phyloP scores from a whole-genome alignment of 129 eudicot genomes.

The Sambucus nigra region DNA sequence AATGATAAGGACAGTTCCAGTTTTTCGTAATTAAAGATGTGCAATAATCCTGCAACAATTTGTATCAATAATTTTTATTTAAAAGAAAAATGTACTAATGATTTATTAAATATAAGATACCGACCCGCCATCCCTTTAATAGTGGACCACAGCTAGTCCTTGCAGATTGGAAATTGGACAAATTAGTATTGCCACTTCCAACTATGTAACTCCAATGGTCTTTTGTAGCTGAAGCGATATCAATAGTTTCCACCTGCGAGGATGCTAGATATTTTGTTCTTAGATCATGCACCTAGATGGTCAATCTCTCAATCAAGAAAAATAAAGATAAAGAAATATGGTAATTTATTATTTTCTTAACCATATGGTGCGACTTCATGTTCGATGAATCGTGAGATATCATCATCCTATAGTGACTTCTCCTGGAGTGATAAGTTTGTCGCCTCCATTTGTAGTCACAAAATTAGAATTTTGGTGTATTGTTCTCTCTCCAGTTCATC shows the following conservation, averaged over 20 bases:
- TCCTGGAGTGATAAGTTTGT: too few relatives aligned
- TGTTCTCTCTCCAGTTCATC: too few relatives aligned
- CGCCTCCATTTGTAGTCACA: too few relatives aligned
- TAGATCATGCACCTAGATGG: constrained; percentile 55
- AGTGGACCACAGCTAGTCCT: constrained; percentile 68
- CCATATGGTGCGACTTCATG: not conserved
- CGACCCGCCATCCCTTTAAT: constrained; percentile 69
- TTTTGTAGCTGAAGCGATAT: constrained; percentile 43
- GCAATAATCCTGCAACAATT: too few relatives aligned
- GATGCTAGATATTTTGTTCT: constrained; percentile 42
- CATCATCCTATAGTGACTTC: not conserved
- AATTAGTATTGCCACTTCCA: constrained; percentile 40
- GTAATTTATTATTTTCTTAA: not conserved
- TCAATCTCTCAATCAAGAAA: not conserved
- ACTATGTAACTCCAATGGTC: constrained; percentile 73
- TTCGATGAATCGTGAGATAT: not conserved
- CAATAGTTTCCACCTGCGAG: constrained; percentile 49
- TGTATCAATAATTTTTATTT: too few relatives aligned
- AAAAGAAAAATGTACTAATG: not conserved
- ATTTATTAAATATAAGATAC: constrained; percentile 5
- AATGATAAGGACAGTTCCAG: too few relatives aligned
- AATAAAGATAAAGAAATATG: not conserved
- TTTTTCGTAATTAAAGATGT: too few relatives aligned
- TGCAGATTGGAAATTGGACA: constrained; percentile 50
- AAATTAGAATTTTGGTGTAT: too few relatives aligned